Evolutionary conservation across 768 basidiomycete species (phyloP).

Genomic region (Collybia mongolica): DNA sequence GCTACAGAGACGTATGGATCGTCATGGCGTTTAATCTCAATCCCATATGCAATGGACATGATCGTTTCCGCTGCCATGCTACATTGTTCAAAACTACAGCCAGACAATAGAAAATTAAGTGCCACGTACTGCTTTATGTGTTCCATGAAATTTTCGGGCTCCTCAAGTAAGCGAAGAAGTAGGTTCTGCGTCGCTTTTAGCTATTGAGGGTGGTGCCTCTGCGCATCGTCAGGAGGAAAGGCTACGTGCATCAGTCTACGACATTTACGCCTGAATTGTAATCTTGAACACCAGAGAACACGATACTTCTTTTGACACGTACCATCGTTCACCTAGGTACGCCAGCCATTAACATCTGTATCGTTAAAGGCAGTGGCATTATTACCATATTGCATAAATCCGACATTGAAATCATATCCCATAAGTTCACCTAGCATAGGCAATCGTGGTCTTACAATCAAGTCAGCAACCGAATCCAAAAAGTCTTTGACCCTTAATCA

Average conservation of each 20-base stretch:
- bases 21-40: too few species aligned
- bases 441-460: conserved; percentile 1
- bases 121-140: conserved; percentile 19
- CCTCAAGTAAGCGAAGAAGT: conserved; percentile 13
- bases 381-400: conserved; percentile 12
- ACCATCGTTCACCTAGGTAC: conserved; percentile 12
- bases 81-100: background rate
- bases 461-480: background rate
- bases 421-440: conserved; percentile 12
- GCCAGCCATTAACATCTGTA: too few species aligned
- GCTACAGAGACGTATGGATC: too few species aligned
- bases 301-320: background rate
- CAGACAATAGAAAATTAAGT: background rate
- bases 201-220: conserved; percentile 13
- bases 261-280: conserved; percentile 13
- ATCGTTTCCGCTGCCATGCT: conserved; percentile 6
- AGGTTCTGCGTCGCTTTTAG: conserved; percentile 12
- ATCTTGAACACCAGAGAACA: background rate
- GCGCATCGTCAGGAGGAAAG: conserved; percentile 14
- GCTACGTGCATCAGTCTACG: conserved; percentile 16
- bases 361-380: too few species aligned
- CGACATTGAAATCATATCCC: conserved; percentile 3
- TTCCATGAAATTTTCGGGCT: conserved; percentile 12
- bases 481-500: background rate
- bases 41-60: too few species aligned